Evolutionary conservation across 164 flowering plant genomes (phyloP).

Genomic region (Annona cherimola): DNA sequence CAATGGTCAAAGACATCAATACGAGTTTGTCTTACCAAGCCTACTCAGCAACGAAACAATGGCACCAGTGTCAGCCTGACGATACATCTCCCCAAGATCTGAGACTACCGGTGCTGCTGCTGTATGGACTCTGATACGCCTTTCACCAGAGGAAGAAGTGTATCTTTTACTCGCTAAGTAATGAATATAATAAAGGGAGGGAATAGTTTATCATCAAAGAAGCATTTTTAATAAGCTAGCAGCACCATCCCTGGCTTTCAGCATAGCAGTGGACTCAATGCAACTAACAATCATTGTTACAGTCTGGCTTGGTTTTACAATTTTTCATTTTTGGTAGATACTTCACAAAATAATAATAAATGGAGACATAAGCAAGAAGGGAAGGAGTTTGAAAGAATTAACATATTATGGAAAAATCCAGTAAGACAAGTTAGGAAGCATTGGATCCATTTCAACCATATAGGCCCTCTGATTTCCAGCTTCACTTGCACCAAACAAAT

Average conservation of each 20-base stretch:
- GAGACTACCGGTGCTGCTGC: conserved; percentile 89
- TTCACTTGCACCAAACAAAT: too few species aligned
- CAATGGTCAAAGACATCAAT: neutral
- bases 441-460: neutral
- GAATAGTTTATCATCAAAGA: neutral
- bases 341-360: neutral
- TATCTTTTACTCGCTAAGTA: conserved; percentile 64
- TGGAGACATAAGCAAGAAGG: neutral
- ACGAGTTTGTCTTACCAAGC: conserved; percentile 49
- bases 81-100: conserved; percentile 94
- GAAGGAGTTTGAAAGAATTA: neutral
- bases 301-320: too few species aligned
- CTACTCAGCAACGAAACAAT: conserved; percentile 61
- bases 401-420: neutral
- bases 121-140: conserved; percentile 98
- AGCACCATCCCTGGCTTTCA: neutral
- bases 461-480: neutral
- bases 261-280: neutral
- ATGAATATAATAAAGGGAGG: neutral
- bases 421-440: neutral
- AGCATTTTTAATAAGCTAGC: neutral
- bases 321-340: too few species aligned
- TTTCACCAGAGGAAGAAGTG: conserved; percentile 96
- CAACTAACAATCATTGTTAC: too few species aligned
- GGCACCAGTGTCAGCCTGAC: conserved; percentile 90